Conservation (phyloP, 2,329 filamentous ascomycete genomes). For the Stagonosporopsis rhizophila region DNA sequence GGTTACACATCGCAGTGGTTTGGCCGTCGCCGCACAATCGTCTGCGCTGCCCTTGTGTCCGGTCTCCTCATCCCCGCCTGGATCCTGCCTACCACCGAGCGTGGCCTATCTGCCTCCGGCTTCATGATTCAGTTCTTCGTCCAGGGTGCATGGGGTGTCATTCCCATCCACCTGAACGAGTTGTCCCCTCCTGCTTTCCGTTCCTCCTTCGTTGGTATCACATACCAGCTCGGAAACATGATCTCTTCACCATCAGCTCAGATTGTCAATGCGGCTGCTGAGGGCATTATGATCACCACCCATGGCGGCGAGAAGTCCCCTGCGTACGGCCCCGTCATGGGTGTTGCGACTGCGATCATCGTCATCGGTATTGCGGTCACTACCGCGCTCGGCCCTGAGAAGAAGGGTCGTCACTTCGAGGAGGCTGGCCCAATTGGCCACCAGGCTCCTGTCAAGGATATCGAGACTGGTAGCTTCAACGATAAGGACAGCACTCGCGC, state of each 20-base stretch:
- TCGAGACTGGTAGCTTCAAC: slow-evolving; percentile 40
- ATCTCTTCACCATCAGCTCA: slow-evolving; percentile 75
- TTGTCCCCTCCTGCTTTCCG: slow-evolving; percentile 74
- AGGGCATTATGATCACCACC: slow-evolving; percentile 59
- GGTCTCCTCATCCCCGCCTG: slow-evolving; percentile 71
- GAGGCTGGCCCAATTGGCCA: slow-evolving; percentile 61
- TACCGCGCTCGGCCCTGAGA: slow-evolving; percentile 75
- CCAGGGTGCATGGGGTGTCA: slow-evolving; percentile 54
- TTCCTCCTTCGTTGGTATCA: slow-evolving; percentile 73
- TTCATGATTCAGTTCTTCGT: slow-evolving; percentile 71
- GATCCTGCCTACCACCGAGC: slow-evolving; percentile 70
- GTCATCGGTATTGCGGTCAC: slow-evolving; percentile 72
- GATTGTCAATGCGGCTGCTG: slow-evolving; percentile 78
- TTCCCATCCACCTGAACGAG: slow-evolving; percentile 75
- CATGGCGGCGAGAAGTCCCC: slow-evolving; percentile 65
- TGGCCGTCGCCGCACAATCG: slow-evolving; percentile 74
- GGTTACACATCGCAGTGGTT: slow-evolving; percentile 79
- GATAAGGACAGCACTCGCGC: slow-evolving; percentile 36
- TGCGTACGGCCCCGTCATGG: slow-evolving; percentile 79
- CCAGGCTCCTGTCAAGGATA: slow-evolving; percentile 35
- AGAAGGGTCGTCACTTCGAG: slow-evolving; percentile 74
- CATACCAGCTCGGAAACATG: slow-evolving; percentile 79
- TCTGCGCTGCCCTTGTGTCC: slow-evolving; percentile 66
- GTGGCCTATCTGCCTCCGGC: slow-evolving; percentile 66
- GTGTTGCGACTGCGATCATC: slow-evolving; percentile 77